These are phyloP conservation scores for Alternaria panax DNA, from an alignment of 2,329 filamentous ascomycete species.

Conservation along the genomic window DNA sequence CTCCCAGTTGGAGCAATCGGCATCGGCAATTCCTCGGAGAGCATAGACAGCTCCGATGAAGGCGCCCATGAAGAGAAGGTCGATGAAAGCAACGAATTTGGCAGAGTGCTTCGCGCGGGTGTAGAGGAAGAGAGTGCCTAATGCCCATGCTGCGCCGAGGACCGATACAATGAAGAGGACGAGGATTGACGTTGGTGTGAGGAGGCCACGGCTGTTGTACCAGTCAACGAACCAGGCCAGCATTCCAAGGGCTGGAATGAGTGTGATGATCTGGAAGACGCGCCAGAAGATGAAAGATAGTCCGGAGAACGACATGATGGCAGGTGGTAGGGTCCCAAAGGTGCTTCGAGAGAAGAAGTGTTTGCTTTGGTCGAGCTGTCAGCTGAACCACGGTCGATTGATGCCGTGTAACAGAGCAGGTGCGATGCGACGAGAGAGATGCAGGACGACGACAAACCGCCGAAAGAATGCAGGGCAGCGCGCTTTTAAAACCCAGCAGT, in stretches of 20 bases:
- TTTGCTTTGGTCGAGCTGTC: slow-evolving; percentile 17
- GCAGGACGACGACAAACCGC: slow-evolving; percentile 19
- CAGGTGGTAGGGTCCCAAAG: slow-evolving; percentile 10
- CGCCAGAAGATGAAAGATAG: slow-evolving; percentile 69
- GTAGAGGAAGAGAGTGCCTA: slow-evolving; percentile 68
- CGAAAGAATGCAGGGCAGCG: slow-evolving; percentile 16
- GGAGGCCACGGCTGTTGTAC: slow-evolving; percentile 63
- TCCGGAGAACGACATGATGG: slow-evolving; percentile 58
- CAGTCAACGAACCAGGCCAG: slow-evolving; percentile 66
- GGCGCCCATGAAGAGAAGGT: slow-evolving; percentile 68
- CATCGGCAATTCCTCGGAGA: slow-evolving; percentile 63
- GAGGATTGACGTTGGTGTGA: slow-evolving; percentile 67
- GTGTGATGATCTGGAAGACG: slow-evolving; percentile 66
- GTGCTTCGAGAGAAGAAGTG: slow-evolving; percentile 7
- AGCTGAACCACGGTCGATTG: slow-evolving; percentile 14
- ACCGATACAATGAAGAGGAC: slow-evolving; percentile 71
- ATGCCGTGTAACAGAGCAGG: slow-evolving; percentile 7
- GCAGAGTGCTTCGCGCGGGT: slow-evolving; percentile 66
- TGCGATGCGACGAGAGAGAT: slow-evolving; percentile 18
- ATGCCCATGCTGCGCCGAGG: slow-evolving; percentile 66
- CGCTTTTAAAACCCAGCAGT: slow-evolving; percentile 23
- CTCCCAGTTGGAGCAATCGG: slow-evolving; percentile 72
- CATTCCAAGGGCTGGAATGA: slow-evolving; percentile 70
- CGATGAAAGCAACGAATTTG: slow-evolving; percentile 66
- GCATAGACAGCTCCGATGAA: slow-evolving; percentile 68